Conservation (phyloP, 2,329 filamentous ascomycete species). For the Xylaria multiplex region DNA sequence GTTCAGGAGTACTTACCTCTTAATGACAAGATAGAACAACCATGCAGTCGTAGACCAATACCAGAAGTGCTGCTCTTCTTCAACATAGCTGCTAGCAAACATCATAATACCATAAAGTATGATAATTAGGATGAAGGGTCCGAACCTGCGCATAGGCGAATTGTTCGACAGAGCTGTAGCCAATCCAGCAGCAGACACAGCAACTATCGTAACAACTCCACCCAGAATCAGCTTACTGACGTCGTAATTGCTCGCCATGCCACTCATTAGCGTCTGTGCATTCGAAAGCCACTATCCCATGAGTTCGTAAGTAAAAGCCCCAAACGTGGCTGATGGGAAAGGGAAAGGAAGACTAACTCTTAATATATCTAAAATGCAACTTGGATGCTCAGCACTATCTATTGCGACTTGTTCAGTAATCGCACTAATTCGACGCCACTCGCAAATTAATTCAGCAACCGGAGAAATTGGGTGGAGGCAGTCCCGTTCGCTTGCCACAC, state of each 20-base stretch:
- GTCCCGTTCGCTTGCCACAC: conserved; percentile 38
- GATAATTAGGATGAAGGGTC: conserved; percentile 62
- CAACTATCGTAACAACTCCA: conserved; percentile 52
- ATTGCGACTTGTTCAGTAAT: conserved; percentile 28
- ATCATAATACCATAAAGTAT: conserved; percentile 84
- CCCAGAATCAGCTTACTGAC: conserved; percentile 68
- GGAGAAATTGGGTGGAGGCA: conserved; percentile 54
- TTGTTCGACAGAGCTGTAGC: conserved; percentile 47
- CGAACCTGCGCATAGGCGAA: conserved; percentile 45
- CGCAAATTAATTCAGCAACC: conserved; percentile 72
- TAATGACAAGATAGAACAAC: conserved; percentile 65
- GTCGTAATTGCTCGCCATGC: conserved; percentile 92
- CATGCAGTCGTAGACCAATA: conserved; percentile 86
- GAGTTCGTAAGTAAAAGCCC: not conserved
- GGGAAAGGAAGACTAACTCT: conserved; percentile 49
- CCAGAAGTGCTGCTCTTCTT: conserved; percentile 99
- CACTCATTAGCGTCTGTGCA: conserved; percentile 84
- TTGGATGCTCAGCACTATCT: conserved; percentile 17
- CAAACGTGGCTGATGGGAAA: not conserved
- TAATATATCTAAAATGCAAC: conserved; percentile 57
- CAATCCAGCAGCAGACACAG: conserved; percentile 36
- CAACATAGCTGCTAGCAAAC: conserved; percentile 97
- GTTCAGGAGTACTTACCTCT: conserved; percentile 47
- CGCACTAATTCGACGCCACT: conserved; percentile 65
- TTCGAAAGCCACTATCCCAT: conserved; percentile 69